Evolutionary conservation across 208 protist genomes (phyloP).

Genomic region (Acanthamoeba sp.): DNA sequence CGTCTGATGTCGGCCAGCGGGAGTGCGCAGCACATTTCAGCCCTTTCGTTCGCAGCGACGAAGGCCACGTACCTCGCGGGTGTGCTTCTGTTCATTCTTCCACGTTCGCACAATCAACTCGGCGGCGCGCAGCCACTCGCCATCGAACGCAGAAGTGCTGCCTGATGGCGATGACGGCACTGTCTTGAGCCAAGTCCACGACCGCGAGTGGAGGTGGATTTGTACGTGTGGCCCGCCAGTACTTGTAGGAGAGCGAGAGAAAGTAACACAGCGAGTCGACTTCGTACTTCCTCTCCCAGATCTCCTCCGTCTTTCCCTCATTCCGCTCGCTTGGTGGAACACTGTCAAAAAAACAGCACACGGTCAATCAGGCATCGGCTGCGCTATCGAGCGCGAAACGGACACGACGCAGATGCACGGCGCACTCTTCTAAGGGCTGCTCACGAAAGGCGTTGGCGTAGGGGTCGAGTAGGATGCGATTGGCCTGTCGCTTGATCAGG

Average conservation of each 20-base stretch:
- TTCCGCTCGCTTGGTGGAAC: too few relatives aligned
- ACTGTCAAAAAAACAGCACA: too few relatives aligned
- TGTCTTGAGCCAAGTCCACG: not conserved
- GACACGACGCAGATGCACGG: too few relatives aligned
- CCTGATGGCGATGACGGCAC: not conserved
- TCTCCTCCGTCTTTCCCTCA: not conserved
- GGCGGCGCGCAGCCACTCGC: constrained; percentile 34
- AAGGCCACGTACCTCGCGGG: not conserved
- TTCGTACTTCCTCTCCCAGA: constrained; percentile 67
- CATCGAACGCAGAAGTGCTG: not conserved
- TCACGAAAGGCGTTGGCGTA: constrained; percentile 85
- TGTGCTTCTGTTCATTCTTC: constrained; percentile 41
- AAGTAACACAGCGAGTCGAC: constrained; percentile 65
- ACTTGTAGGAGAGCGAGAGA: constrained; percentile 43
- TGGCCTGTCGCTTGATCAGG: constrained; percentile 77
- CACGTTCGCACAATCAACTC: constrained; percentile 11
- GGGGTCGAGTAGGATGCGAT: constrained; percentile 77
- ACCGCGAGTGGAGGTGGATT: not conserved
- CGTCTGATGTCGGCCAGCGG: too few relatives aligned
- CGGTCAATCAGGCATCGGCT: too few relatives aligned
- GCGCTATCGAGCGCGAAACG: too few relatives aligned
- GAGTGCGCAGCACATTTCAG: too few relatives aligned
- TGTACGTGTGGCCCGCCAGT: constrained; percentile 54
- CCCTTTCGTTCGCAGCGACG: not conserved
- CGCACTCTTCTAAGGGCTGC: not conserved